Base-by-base conservation (phyloP, 2,329 filamentous ascomycete species). In the Sphaerulina populicola region DNA sequence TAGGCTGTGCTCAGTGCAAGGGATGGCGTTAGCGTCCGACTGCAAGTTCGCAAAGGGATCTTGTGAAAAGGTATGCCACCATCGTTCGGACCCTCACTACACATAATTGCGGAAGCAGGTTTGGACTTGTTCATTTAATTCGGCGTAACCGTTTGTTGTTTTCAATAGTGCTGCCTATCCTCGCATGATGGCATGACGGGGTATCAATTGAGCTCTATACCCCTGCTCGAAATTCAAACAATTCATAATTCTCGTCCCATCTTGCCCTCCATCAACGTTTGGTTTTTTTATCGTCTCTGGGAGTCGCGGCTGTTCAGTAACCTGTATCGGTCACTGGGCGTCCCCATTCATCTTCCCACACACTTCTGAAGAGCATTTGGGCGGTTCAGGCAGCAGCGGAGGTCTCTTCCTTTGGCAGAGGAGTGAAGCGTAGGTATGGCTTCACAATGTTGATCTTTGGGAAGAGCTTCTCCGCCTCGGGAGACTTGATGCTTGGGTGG, bases 391-490 rank as follows among this genome's bases (percentile, higher is more conserved):
- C 63, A 31, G 67, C 71, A 49, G 76, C 77, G 52, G 68, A 73
- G 31, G 76, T 79, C 71, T 79, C 71, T 64, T 79, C 76, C 69
- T 78, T 77, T 55, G 77, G 73, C 47, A 81, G 71, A 55, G 78
- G 77, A 42, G 78, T 80, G 68, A 78, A 79, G 23, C 79, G 68
- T 49, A 81, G 71, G 70, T 81, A 81, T 38, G 79, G 79, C 74
- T 80, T 81, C 55, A 82, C 77, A 55, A 80, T 77, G 62, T 73
- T 75, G 68, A 82, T 74, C 57, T 81, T 71, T 9, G 78, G 78
- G 71, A 79, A 82, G 49, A 78, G 69, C 60, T 75, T 72, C 71
- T 79, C 76, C 23, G 78, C 79, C 62, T 78, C 71, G 51, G 79
- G 77, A 61, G 74, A 79, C 68, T 74, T 78, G 64, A 81, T 72